Conservation (phyloP, 495 filamentous ascomycete species). For the Ramalina peruviana region DNA sequence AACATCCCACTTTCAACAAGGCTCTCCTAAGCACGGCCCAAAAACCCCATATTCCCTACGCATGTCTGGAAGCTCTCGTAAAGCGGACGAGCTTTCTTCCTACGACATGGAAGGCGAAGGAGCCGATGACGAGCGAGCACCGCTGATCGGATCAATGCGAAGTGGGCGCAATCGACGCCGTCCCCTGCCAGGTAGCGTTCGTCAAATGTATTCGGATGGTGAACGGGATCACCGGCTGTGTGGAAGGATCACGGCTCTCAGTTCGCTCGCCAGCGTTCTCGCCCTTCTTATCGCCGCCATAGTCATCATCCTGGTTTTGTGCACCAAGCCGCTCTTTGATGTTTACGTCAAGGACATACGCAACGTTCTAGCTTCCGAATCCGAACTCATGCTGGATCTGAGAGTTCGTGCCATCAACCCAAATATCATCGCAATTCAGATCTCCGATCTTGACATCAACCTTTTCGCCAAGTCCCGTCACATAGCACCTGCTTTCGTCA, state of each 20-base stretch:
- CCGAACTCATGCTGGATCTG: slow-evolving; percentile 90
- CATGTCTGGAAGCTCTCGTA: slow-evolving; percentile 33
- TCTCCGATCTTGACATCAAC: slow-evolving; percentile 74
- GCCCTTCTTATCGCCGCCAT: slow-evolving; percentile 64
- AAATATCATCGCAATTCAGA: slow-evolving; percentile 72
- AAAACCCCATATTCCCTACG: slow-evolving; percentile 20
- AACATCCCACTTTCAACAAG: slow-evolving; percentile 25
- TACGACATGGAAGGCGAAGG: slow-evolving; percentile 62
- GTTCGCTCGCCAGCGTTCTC: slow-evolving; percentile 60
- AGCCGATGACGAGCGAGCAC: slow-evolving; percentile 83
- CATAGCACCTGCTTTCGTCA: slow-evolving; percentile 24
- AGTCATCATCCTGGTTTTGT: slow-evolving; percentile 75
- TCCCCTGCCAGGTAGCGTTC: slow-evolving; percentile 43
- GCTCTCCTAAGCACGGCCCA: slow-evolving; percentile 41
- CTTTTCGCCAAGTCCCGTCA: slow-evolving; percentile 87
- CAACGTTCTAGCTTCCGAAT: slow-evolving; percentile 83
- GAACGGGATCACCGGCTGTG: slow-evolving; percentile 50
- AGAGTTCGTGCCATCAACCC: slow-evolving; percentile 82
- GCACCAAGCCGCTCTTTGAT: slow-evolving; percentile 72
- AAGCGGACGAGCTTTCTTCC: slow-evolving; percentile 39
- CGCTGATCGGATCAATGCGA: slow-evolving; percentile 57
- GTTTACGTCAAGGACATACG: slow-evolving; percentile 64
- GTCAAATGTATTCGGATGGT: slow-evolving; percentile 63
- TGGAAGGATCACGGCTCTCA: slow-evolving; percentile 64
- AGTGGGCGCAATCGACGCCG: slow-evolving; percentile 48